phyloP scores from a whole-genome alignment of 140 eudicot genomes.

The Eryngium alpinum region DNA sequence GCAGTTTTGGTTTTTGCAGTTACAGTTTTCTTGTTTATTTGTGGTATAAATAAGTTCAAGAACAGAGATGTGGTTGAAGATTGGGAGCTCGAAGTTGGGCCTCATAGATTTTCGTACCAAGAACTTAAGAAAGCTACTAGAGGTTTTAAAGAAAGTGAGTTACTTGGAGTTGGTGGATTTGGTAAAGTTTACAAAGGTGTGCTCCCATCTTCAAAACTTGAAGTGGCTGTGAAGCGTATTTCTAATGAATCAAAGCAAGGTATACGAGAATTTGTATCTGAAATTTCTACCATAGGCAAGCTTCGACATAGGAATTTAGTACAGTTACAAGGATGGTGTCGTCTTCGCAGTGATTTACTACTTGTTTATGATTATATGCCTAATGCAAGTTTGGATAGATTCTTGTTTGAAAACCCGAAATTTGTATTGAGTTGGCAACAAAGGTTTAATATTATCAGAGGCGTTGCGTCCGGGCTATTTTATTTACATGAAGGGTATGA shows the following conservation, averaged over 20 bases:
- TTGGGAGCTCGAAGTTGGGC: constrained; percentile 22
- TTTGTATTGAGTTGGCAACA: constrained; percentile 31
- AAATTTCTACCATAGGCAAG: constrained; percentile 39
- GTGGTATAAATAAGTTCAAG: constrained; percentile 27
- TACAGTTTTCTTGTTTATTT: constrained; percentile 15
- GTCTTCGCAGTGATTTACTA: constrained; percentile 28
- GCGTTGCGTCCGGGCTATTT: constrained; percentile 37
- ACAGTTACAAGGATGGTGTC: constrained; percentile 40
- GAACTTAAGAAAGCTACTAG: constrained; percentile 6
- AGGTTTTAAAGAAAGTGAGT: constrained; percentile 33
- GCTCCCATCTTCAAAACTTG: constrained; percentile 23
- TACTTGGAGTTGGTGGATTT: constrained; percentile 46
- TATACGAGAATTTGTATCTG: constrained; percentile 36
- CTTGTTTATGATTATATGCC: no score
- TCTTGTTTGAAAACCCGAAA: constrained; percentile 27
- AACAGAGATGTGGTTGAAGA: constrained; percentile 22
- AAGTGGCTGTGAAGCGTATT: constrained; percentile 43
- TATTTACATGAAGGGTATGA: constrained; percentile 51
- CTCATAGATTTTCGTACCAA: constrained; percentile 37
- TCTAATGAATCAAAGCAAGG: background rate
- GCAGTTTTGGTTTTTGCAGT: constrained; percentile 2
- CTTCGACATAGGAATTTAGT: constrained; percentile 27
- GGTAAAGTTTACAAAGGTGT: constrained; percentile 43
- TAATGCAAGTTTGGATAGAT: constrained; percentile 24
- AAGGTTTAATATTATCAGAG: constrained; percentile 36